Evolutionary conservation across 768 basidiomycete genomes (phyloP).

Genomic region (Boletus reticulatus): DNA sequence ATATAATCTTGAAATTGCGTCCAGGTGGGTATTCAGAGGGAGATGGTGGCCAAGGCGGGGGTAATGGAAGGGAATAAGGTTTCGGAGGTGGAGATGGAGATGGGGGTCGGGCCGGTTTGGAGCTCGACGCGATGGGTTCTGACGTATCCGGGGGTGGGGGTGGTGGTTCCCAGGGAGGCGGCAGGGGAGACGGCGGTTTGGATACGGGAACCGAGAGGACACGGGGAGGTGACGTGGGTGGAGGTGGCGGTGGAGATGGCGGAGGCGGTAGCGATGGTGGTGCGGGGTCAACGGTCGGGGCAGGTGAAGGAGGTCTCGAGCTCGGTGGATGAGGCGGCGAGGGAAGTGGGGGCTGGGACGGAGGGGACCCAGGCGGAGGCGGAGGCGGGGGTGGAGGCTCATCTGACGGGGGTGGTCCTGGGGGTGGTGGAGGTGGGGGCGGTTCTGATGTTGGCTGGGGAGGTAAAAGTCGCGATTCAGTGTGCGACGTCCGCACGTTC

Average conservation of each 20-base stretch:
- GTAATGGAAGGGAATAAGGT: constrained; percentile 40
- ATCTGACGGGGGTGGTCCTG: constrained; percentile 28
- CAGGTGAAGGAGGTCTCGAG: constrained; percentile 10
- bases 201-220: constrained; percentile 23
- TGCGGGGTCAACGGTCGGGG: constrained; percentile 10
- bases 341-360: constrained; percentile 26
- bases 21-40: constrained; percentile 45
- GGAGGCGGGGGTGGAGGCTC: constrained; percentile 27
- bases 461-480: constrained; percentile 30
- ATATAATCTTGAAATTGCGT: constrained; percentile 61
- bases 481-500: constrained; percentile 26
- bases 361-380: constrained; percentile 26
- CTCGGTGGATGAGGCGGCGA: constrained; percentile 27
- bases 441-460: constrained; percentile 39
- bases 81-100: constrained; percentile 26
- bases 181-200: constrained; percentile 30
- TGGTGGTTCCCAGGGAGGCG: constrained; percentile 12
- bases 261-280: constrained; percentile 24
- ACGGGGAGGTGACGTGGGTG: constrained; percentile 24
- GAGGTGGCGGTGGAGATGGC: constrained; percentile 20
- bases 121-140: constrained; percentile 29
- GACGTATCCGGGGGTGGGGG: constrained; percentile 23
- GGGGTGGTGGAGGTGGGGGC: constrained; percentile 36
- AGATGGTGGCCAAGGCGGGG: constrained; percentile 57
- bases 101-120: constrained; percentile 12